A percentile compares a stretch with the other conserved stretches of the same genome.
phyloP scores from a whole-genome alignment of 805 yeast species.

The Ascoidea rubescens region DNA sequence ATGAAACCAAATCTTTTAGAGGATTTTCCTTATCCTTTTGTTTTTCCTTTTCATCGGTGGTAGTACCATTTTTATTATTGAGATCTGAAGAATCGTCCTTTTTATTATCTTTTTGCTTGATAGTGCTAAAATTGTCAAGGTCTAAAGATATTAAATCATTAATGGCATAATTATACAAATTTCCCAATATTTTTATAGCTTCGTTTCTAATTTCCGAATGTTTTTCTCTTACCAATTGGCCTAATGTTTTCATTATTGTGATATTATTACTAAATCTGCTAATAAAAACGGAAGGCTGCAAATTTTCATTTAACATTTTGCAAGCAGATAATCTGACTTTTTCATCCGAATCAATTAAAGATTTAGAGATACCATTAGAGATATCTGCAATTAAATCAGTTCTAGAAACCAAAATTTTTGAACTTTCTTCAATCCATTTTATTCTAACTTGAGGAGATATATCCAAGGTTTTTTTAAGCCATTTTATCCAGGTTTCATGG shows the following conservation, averaged over 20 bases:
- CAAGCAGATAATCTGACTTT: constrained; percentile 55
- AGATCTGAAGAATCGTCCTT: not conserved
- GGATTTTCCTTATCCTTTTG: constrained; percentile 1
- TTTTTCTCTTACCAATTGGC: constrained; percentile 60
- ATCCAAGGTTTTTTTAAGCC: constrained; percentile 71
- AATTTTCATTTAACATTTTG: constrained; percentile 30
- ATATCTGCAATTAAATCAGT: constrained; percentile 33
- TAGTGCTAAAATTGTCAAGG: not conserved
- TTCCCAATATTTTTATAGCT: constrained; percentile 40
- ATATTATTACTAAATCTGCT: constrained; percentile 25
- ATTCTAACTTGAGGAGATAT: constrained; percentile 47
- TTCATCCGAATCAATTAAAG: constrained; percentile 65
- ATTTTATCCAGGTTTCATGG: constrained; percentile 45
- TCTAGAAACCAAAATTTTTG: constrained; percentile 30
- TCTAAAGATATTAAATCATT: constrained; percentile 9
- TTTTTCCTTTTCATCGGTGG: not conserved
- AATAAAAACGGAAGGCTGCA: constrained; percentile 28
- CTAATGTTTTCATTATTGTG: constrained; percentile 37
- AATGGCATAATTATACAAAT: constrained; percentile 28
- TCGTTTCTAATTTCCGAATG: constrained; percentile 47
- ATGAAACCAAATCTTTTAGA: constrained; percentile 20
- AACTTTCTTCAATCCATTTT: constrained; percentile 53
- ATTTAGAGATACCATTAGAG: constrained; percentile 44
- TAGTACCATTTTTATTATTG: not conserved
- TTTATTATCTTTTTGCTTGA: not conserved